Base-by-base conservation (phyloP, 164 flowering plant genomes). In the Kingdonia uniflora region DNA sequence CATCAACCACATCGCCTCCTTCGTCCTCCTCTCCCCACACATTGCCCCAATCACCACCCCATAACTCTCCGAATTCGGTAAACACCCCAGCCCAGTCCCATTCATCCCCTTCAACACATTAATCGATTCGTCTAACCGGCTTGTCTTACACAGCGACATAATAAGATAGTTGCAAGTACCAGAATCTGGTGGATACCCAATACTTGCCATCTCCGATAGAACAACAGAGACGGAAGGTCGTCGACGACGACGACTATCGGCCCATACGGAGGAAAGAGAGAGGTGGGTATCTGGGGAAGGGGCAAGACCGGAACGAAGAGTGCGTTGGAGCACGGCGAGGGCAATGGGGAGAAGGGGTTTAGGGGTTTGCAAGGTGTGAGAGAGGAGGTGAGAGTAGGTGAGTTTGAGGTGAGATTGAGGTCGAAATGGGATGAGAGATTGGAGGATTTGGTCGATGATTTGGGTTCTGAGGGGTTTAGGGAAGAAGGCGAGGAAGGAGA, bases 211-310 rank as follows among this genome's bases (percentile, higher is more conserved):
- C 55, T 70, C 82, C 6, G 59, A n/a, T 14, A 86, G 65, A 14
- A 79, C 62, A 11, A 38, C 53, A 14, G 71, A 15, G 6, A 74
- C 78, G 19, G 81, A 54, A n/a, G 54, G 42, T 50, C 61, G 25
- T 33, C 48, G 21, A 5, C 73, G 65, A 6, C 60, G 57, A 4
- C 60, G 21, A 21, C 82, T 43, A n/a, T n/a, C n/a, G n/a, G n/a
- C n/a, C 95, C 92, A 86, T 10, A 86, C 77, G 12, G 67, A 55
- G 19, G 97, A 82, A 20, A 86, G 81, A 16, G 76, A 66, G 42
- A 82, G 71, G 35, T 63, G 79, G 25, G 79, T 78, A 55, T 89
- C 80, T 0, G 79, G 87, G 23, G 52, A 66, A 3, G 89, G 95
- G 10, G 25, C 8, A 55, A 74, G 72, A 11, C 90, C 92, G 3